Evolutionary conservation across 768 basidiomycete genomes (phyloP).

Genomic region (Lactarius trivialis): DNA sequence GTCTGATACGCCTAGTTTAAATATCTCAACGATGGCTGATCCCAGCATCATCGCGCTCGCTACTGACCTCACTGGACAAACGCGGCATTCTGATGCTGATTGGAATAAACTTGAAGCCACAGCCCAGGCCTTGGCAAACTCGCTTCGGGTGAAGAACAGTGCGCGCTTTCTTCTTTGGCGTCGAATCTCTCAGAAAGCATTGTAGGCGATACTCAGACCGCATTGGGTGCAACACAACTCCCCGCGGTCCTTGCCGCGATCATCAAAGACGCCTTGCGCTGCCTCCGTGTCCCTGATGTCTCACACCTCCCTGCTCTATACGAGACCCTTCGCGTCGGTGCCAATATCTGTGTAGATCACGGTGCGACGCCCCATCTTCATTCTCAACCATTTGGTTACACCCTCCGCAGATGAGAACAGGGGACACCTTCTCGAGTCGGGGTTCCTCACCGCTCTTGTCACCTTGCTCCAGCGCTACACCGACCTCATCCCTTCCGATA

Average conservation of each 20-base stretch:
- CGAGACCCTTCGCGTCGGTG: constrained; percentile 70
- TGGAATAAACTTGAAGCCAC: constrained; percentile 17
- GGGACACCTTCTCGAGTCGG: constrained; percentile 59
- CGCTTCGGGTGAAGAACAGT: constrained; percentile 17
- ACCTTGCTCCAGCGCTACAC: constrained; percentile 62
- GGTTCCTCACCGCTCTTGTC: constrained; percentile 60
- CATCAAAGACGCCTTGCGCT: constrained; percentile 48
- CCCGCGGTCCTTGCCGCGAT: constrained; percentile 61
- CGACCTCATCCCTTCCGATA: constrained; percentile 37
- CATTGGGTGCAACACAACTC: constrained; percentile 57
- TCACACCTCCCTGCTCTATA: constrained; percentile 46
- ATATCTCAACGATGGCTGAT: constrained; percentile 15
- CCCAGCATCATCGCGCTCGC: constrained; percentile 12
- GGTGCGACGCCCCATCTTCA: constrained; percentile 36
- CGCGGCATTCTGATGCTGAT: constrained; percentile 16
- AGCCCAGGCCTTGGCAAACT: constrained; percentile 19
- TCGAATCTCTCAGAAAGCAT: background rate
- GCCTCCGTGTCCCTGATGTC: constrained; percentile 39
- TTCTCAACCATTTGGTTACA: constrained; percentile 6
- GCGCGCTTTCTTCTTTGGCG: background rate
- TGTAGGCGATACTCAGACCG: constrained; percentile 64
- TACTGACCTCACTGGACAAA: constrained; percentile 11
- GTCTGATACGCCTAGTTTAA: background rate
- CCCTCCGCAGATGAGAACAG: constrained; percentile 61
- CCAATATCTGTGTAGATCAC: constrained; percentile 83